Evolutionary conservation across 441 rosid genomes (phyloP).

Genomic region (Macaranga tanarius): DNA sequence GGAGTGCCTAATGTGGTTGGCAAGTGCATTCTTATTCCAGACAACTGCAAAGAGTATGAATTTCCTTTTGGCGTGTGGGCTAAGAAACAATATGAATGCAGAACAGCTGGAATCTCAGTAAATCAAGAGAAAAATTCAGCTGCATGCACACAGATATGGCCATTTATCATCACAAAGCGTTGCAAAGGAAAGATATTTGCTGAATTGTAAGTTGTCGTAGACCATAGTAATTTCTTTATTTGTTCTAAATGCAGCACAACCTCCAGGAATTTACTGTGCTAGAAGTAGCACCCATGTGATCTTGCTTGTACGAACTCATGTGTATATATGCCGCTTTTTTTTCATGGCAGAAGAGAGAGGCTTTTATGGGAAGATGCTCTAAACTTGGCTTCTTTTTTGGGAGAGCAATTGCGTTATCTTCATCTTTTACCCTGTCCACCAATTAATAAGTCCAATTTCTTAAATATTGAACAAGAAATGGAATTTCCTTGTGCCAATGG

Average conservation of each 20-base stretch:
- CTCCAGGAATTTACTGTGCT: conserved; percentile 12
- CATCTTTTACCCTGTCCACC: conserved; percentile 79
- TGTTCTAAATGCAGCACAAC: conserved; percentile 16
- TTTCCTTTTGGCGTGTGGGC: conserved; percentile 86
- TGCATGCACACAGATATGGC: conserved; percentile 62
- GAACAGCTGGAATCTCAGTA: conserved; percentile 46
- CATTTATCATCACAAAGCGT: conserved; percentile 78
- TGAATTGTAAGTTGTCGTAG: conserved; percentile 60
- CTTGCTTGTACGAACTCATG: conserved; percentile 11
- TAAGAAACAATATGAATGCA: conserved; percentile 64
- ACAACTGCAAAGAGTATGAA: conserved; percentile 36
- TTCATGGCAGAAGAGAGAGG: conserved; percentile 69
- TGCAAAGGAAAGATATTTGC: conserved; percentile 93
- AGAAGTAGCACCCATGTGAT: conserved; percentile 12
- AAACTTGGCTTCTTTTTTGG: conserved; percentile 73
- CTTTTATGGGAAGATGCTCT: conserved; percentile 59
- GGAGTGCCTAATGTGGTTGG: conserved; percentile 63
- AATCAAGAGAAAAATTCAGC: conserved; percentile 37
- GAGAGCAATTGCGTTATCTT: conserved; percentile 76
- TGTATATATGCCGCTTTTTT: background rate
- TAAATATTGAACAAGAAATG: conserved; percentile 31
- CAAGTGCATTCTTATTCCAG: conserved; percentile 45
- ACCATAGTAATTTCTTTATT: background rate
- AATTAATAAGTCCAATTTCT: conserved; percentile 35
- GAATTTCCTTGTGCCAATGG: conserved; percentile 29